Percentiles rank a stretch among this genome's conserved stretches.
These are phyloP conservation scores for Calocera cornea DNA, from an alignment of 768 basidiomycete genomes.

Conservation along the genomic window DNA sequence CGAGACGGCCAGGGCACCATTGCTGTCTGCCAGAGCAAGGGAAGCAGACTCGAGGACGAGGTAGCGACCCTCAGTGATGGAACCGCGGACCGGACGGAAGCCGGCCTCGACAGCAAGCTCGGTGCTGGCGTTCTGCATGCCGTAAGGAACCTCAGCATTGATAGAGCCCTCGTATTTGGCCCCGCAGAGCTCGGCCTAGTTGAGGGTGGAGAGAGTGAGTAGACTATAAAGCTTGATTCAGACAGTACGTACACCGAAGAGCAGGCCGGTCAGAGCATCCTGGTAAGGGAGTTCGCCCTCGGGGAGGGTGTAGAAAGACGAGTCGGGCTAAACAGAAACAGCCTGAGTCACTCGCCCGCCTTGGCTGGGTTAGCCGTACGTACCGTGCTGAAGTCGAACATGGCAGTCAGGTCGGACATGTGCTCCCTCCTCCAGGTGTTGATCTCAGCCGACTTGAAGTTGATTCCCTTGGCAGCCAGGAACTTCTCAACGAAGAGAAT, in stretches of 20 bases:
- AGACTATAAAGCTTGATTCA: not conserved
- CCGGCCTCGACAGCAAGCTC: not conserved
- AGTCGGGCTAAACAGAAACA: not conserved
- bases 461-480: not conserved
- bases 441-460: not conserved
- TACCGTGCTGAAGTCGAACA: conserved; percentile 7
- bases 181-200: not conserved
- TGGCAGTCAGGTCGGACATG: conserved; percentile 6
- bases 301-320: not conserved
- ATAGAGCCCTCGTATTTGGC: not conserved
- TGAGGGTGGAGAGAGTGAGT: not conserved
- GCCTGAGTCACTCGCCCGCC: not conserved
- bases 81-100: conserved; percentile 5
- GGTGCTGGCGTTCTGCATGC: not conserved
- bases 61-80: conserved; percentile 8
- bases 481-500: conserved; percentile 1
- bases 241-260: not conserved
- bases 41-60: conserved; percentile 2
- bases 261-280: not conserved
- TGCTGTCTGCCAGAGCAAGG: not conserved
- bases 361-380: not conserved
- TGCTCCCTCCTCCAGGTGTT: conserved; percentile 6
- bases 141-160: not conserved
- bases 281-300: not conserved
- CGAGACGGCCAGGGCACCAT: not conserved